These are phyloP conservation scores for Diaporthe vexans DNA, from an alignment of 2,329 filamentous ascomycete species.

Conservation along the genomic window DNA sequence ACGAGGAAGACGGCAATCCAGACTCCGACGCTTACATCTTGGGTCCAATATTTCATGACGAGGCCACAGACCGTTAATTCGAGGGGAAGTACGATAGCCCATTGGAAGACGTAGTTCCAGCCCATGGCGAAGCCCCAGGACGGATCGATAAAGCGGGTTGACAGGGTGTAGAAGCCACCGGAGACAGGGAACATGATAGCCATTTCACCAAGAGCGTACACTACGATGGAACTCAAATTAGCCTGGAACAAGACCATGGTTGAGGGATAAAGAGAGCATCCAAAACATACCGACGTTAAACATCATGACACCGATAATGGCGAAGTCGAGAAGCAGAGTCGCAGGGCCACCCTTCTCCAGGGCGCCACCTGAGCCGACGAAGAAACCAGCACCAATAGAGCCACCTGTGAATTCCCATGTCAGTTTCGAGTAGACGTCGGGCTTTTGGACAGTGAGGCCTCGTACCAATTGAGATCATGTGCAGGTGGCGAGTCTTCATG, in stretches of 20 bases:
- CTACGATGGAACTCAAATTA: constrained; percentile 39
- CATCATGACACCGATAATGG: constrained; percentile 72
- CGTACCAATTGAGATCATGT: constrained; percentile 66
- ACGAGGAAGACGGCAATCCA: constrained; percentile 71
- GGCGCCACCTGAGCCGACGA: constrained; percentile 69
- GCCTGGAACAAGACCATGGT: not conserved
- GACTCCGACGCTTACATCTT: constrained; percentile 59
- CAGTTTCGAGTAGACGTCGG: not conserved
- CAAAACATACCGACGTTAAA: constrained; percentile 61
- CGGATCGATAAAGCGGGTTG: constrained; percentile 69
- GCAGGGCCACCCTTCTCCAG: constrained; percentile 62
- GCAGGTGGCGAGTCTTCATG: constrained; percentile 64
- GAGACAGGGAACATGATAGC: constrained; percentile 69
- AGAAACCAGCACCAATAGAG: constrained; percentile 73
- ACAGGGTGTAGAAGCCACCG: constrained; percentile 71
- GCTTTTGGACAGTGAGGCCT: not conserved
- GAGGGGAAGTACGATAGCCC: constrained; percentile 62
- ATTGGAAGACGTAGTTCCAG: constrained; percentile 63
- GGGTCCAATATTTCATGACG: constrained; percentile 64
- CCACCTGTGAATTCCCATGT: constrained; percentile 47
- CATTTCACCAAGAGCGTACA: constrained; percentile 73
- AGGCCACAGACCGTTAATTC: constrained; percentile 64
- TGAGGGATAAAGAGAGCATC: fast-evolving
- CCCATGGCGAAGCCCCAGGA: constrained; percentile 66
- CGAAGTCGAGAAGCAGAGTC: constrained; percentile 62